Percentiles rank a stretch among this genome's conserved stretches.
These are phyloP conservation scores for Caryopteris hybrid DNA, from an alignment of 305 asterid genomes.

Conservation along the genomic window DNA sequence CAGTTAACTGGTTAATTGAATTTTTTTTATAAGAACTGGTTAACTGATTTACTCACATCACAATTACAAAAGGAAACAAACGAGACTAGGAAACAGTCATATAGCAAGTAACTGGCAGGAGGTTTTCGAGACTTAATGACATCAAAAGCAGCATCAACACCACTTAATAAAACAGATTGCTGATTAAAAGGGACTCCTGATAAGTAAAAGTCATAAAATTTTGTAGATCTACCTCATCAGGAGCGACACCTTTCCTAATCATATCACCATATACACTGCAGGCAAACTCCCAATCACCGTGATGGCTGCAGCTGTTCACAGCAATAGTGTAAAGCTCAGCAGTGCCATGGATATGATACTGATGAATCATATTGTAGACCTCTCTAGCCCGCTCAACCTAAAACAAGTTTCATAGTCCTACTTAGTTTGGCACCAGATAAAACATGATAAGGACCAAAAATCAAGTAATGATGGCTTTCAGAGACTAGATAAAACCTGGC, in stretches of 20 bases:
- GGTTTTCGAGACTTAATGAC: neutral
- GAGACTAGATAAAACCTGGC: constrained; percentile 47
- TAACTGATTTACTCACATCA: neutral
- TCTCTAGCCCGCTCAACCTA: constrained; percentile 86
- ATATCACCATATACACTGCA: constrained; percentile 77
- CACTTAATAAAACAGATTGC: neutral
- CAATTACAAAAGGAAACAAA: neutral
- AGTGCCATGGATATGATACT: constrained; percentile 76
- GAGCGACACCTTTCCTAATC: constrained; percentile 70
- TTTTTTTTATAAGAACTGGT: neutral
- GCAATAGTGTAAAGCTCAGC: constrained; percentile 98
- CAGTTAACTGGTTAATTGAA: too few relatives aligned
- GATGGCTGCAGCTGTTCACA: constrained; percentile 86
- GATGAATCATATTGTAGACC: constrained; percentile 76
- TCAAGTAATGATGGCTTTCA: constrained; percentile 10
- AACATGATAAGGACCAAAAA: constrained; percentile 8
- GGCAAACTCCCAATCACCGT: constrained; percentile 95
- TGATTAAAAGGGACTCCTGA: constrained; percentile 13
- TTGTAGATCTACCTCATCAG: constrained; percentile 77
- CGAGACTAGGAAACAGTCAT: neutral
- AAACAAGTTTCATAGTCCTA: constrained; percentile 14
- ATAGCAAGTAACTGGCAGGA: neutral
- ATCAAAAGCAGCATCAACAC: neutral
- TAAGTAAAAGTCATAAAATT: constrained; percentile 9
- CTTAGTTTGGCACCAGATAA: constrained; percentile 7